phyloP scores from a whole-genome alignment of 169 alveolate genomes.

The Cryptosporidium parvum region DNA sequence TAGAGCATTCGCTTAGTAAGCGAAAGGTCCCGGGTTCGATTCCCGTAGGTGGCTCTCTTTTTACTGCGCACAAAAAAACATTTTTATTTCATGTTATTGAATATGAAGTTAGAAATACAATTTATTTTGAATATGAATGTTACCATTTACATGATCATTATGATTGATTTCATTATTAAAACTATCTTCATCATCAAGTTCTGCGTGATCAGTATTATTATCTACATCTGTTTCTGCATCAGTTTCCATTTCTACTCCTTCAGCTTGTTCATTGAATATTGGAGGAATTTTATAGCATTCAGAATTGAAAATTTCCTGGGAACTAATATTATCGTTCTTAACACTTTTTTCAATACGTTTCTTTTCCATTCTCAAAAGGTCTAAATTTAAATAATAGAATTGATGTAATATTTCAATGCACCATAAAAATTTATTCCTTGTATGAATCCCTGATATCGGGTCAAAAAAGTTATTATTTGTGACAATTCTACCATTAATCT shows the following conservation, averaged over 20 bases:
- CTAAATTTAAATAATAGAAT: constrained; percentile 23
- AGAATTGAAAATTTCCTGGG: neutral
- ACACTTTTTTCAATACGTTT: neutral
- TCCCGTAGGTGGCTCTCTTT: constrained; percentile 86
- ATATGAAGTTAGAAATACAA: neutral
- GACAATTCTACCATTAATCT: neutral
- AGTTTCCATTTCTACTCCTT: too few species aligned
- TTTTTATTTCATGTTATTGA: too few species aligned
- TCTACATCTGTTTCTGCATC: too few species aligned
- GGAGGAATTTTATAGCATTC: constrained; percentile 1
- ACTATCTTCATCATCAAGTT: neutral
- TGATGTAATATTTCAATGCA: neutral
- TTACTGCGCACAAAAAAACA: neutral
- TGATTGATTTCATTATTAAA: neutral
- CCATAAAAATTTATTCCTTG: neutral
- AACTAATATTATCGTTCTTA: neutral
- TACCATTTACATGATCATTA: neutral
- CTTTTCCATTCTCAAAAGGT: neutral
- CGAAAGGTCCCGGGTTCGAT: constrained; percentile 90
- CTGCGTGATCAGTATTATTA: neutral
- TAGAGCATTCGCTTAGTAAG: constrained; percentile 90
- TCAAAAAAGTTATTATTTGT: too few species aligned
- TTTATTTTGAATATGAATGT: constrained; percentile 1
- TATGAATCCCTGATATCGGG: neutral
- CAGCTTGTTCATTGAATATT: neutral